These are phyloP conservation scores for Beauveria pseudobassiana DNA, from an alignment of 2,329 filamentous ascomycete species.

Conservation along the genomic window DNA sequence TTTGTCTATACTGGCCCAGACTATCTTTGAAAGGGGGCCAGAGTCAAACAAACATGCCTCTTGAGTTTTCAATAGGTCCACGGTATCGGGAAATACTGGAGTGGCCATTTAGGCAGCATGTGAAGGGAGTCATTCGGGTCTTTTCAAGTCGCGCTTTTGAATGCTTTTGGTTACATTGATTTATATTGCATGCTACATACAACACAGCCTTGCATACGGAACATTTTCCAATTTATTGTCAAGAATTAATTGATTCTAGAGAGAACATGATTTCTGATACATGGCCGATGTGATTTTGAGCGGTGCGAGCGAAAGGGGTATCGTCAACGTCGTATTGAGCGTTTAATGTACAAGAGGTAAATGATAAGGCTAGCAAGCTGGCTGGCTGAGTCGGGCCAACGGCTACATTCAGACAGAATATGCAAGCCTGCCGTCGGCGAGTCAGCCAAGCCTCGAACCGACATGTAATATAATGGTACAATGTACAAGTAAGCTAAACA, in stretches of 20 bases:
- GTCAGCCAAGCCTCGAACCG: slow-evolving; percentile 3
- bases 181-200: slow-evolving; percentile 1
- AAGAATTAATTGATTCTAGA: not conserved
- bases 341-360: slow-evolving; percentile 7
- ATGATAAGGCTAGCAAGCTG: not conserved
- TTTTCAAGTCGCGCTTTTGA: slow-evolving; percentile 4
- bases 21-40: not conserved
- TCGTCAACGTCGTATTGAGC: slow-evolving; percentile 11
- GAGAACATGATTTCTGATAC: not conserved
- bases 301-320: not conserved
- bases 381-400: not conserved
- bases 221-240: not conserved
- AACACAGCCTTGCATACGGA: slow-evolving; percentile 7
- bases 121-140: slow-evolving; percentile 21
- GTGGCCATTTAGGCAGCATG: slow-evolving; percentile 20
- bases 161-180: slow-evolving; percentile 8
- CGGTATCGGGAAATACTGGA: slow-evolving; percentile 5
- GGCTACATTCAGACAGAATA: not conserved
- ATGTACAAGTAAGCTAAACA: slow-evolving; percentile 3
- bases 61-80: slow-evolving; percentile 7
- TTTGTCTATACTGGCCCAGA: not conserved
- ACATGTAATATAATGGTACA: slow-evolving; percentile 10
- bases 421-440: not conserved
- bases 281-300: not conserved
- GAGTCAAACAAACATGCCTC: not conserved